Evolutionary conservation across 208 protist species (phyloP), one percentile per base, ranked within the genome.

Genomic region (Acanthamoeba polyphaga): DNA sequence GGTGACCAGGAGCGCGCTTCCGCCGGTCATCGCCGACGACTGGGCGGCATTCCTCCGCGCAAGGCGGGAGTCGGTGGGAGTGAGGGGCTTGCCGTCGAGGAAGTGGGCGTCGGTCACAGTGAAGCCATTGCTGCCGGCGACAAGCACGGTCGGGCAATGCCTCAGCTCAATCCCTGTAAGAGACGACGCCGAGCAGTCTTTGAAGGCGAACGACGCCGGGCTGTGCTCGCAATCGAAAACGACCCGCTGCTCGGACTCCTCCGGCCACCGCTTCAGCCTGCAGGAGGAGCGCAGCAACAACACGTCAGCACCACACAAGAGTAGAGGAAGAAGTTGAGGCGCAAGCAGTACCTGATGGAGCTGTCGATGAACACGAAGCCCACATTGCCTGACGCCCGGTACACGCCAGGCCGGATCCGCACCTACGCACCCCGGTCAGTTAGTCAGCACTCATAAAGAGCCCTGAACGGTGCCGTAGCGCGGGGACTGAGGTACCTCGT

Each of bases 151-250:
- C 17, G 78, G 78, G n/a, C 78, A 87, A 43, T 87, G 9, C 34
- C 49, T 22, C 17, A 87, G 34, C 49, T 87, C 78, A 8, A 87
- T 46, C 2, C 78, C 78, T 62, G 78, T 53, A 5, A 87, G 78
- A n/a, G 78, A 60, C 24, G 78, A 87, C 34, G 78, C 78, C 8
- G 78, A 60, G 78, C 78, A 87, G 38, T 60, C 78, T 49, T 87
- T 87, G 78, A 87, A 87, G 49, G 49, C 46, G 78, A 87, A 87
- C 46, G 78, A 60, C 9, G 78, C 78, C 3, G 17, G 46, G 49
- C 78, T 49, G 78, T 62, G 78, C 78, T 87, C 78, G 49, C 78
- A 87, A 87, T 87, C 78, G 29, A 87, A 87, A 19, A 87, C 78
- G 22, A 87, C 78, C 12, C 24, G 38, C 34, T 87, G 46, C 12